Conservation (phyloP, 78 protist species). For the Chrysochromulina parva region DNA sequence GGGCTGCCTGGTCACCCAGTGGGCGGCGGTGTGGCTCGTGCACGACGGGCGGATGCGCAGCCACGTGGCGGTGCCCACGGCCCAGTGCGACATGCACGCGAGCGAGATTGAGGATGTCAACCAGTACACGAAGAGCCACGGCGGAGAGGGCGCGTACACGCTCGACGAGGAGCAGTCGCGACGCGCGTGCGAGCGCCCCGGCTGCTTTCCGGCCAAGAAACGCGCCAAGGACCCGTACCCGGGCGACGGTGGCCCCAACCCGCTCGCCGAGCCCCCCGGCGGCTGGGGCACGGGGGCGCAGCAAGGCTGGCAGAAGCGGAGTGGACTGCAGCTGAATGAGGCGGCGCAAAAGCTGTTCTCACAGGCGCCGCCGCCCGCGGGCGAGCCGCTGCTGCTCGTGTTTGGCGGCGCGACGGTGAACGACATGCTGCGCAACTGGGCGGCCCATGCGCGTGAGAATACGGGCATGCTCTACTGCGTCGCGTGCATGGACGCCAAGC, state of each 20-base stretch:
- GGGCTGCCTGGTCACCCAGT: conserved; percentile 2
- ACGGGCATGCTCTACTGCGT: neutral
- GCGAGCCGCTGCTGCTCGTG: conserved; percentile 4
- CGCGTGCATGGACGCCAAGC: neutral
- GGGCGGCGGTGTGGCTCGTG: neutral
- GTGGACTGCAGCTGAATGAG: neutral
- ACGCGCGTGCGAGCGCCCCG: neutral
- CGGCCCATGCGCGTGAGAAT: neutral
- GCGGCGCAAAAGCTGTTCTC: neutral
- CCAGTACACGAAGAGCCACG: neutral
- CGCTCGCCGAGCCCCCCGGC: neutral
- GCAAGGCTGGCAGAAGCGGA: neutral
- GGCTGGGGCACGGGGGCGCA: neutral
- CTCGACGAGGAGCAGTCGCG: neutral
- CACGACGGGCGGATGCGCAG: neutral
- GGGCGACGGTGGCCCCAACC: neutral
- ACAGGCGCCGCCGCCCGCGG: neutral
- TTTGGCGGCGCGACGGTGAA: conserved; percentile 6
- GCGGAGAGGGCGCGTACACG: neutral
- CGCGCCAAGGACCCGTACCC: neutral
- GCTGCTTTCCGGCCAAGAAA: neutral
- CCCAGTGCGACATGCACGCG: neutral
- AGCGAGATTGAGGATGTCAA: neutral
- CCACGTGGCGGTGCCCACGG: neutral
- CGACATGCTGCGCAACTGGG: conserved; percentile 29